Evolutionary conservation across 2,329 filamentous ascomycete genomes (phyloP).

Genomic region (Sclerotinia minor): DNA sequence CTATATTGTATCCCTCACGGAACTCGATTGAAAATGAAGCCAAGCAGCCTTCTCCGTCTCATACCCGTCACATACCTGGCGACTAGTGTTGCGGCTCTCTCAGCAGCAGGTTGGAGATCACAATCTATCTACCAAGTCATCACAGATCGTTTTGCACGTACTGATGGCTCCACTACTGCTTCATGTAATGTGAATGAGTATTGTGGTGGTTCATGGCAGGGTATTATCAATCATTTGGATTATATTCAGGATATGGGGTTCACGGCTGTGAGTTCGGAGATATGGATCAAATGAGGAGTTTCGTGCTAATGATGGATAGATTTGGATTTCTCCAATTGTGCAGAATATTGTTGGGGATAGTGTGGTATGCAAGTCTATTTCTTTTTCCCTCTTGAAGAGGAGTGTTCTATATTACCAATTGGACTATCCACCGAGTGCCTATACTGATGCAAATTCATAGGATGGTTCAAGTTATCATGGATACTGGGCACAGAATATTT

Average conservation of each 20-base stretch:
- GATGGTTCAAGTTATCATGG: slow-evolving; percentile 48
- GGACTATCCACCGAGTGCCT: no score
- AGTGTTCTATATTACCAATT: no score
- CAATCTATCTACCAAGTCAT: slow-evolving; percentile 50
- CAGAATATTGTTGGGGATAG: slow-evolving; percentile 43
- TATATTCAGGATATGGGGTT: slow-evolving; percentile 46
- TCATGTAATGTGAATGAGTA: slow-evolving; percentile 42
- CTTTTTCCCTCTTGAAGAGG: fast-evolving
- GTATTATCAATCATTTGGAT: slow-evolving; percentile 45
- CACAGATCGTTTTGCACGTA: slow-evolving; percentile 43
- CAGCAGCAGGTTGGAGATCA: slow-evolving; percentile 43
- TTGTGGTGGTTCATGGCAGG: slow-evolving; percentile 50
- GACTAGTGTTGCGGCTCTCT: slow-evolving; percentile 22
- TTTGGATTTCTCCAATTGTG: slow-evolving; percentile 50
- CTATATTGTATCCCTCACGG: neutral
- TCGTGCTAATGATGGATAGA: slow-evolving; percentile 28
- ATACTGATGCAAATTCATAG: neutral
- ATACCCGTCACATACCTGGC: neutral
- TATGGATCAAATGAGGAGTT: neutral
- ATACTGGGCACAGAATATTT: slow-evolving; percentile 51
- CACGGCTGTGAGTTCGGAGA: slow-evolving; percentile 40
- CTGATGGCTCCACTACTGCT: slow-evolving; percentile 42
- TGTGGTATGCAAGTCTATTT: slow-evolving; percentile 24
- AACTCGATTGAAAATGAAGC: neutral
- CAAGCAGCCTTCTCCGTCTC: neutral